phyloP scores from a whole-genome alignment of 2,329 filamentous ascomycete species.

The Orbilia quercus region DNA sequence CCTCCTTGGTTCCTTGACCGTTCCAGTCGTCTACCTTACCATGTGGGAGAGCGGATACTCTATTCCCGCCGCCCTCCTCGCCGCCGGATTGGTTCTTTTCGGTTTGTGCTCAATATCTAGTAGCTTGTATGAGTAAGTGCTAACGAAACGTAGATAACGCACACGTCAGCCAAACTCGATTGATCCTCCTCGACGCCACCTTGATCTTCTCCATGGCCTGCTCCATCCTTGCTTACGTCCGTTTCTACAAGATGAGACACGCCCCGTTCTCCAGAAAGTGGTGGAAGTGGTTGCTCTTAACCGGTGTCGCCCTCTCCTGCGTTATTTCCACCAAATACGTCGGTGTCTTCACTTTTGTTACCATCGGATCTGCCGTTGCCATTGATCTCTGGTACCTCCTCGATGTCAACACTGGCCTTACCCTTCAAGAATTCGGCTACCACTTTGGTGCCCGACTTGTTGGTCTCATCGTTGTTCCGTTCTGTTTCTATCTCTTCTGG shows the following conservation, averaged over 20 bases:
- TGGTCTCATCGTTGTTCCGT: constrained; percentile 87
- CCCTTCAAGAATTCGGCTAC: constrained; percentile 81
- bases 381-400: constrained; percentile 96
- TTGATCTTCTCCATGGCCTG: constrained; percentile 96
- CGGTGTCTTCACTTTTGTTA: constrained; percentile 94
- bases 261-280: constrained; percentile 91
- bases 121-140: neutral
- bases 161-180: constrained; percentile 92
- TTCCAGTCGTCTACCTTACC: constrained; percentile 92
- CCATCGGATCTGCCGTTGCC: constrained; percentile 90
- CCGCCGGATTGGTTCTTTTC: constrained; percentile 86
- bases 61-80: constrained; percentile 87
- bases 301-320: constrained; percentile 92
- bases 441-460: constrained; percentile 90
- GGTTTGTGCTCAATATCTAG: constrained; percentile 52
- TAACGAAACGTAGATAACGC: constrained; percentile 76
- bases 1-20: constrained; percentile 88
- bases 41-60: constrained; percentile 99
- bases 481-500: constrained; percentile 99
- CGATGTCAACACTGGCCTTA: constrained; percentile 87
- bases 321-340: constrained; percentile 99
- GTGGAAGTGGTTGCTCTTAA: constrained; percentile 99
- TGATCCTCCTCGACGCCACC: constrained; percentile 94
- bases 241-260: constrained; percentile 96
- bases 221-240: constrained; percentile 92